Base-by-base conservation (phyloP, 495 filamentous ascomycete species). In the Penicillium bialowiezense region DNA sequence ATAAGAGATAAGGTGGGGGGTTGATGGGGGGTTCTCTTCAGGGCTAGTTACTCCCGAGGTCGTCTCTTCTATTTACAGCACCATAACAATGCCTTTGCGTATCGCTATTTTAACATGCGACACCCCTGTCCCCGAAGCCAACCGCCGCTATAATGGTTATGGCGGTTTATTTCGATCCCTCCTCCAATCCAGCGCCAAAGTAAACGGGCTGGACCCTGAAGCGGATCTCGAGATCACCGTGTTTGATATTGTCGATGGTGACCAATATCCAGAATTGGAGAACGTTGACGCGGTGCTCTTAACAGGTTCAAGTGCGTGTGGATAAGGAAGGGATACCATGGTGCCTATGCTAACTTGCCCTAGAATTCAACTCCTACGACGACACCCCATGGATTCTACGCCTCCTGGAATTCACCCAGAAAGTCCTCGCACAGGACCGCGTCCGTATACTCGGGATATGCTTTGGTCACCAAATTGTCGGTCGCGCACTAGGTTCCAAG, bases 401-500 rank as follows among this genome's bases (percentile, higher is more conserved):
- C 15, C 76, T 97, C 0, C 84, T 92, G 2, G 81, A 85, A 32
- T 96, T 82, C 64, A 81, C 79, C 0, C 76, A 78, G 48, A 60
- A 73, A 41, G 56, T 85, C 40, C 68, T 90, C 33, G 61, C 68
- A 36, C 77, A 87, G 49, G 58, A 69, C 14, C 73, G 78, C 46
- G 77, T 95, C 17, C 77, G 81, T 18, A 67, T 95, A 17, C 74
- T 96, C 15, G 91, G 89, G 12, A 79, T 93, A 21, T 96, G 91
- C 63, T 96, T 92, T 65, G 92, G 91, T 14, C 91, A 96, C 62
- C 90, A 97, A 69, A 92, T 96, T 41, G 73, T 96, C 41, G 89
- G 80, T 0, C 76, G 91, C 15, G 90, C 90, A 2, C 59, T 95
- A 48, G 88, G 83, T 1, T 76, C 67, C 24, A 78, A 78, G 37